A percentile compares a stretch with the other conserved stretches of the same genome.
These are phyloP conservation scores for Crithidia mellificae DNA, from an alignment of 208 protist species.

Conservation along the genomic window DNA sequence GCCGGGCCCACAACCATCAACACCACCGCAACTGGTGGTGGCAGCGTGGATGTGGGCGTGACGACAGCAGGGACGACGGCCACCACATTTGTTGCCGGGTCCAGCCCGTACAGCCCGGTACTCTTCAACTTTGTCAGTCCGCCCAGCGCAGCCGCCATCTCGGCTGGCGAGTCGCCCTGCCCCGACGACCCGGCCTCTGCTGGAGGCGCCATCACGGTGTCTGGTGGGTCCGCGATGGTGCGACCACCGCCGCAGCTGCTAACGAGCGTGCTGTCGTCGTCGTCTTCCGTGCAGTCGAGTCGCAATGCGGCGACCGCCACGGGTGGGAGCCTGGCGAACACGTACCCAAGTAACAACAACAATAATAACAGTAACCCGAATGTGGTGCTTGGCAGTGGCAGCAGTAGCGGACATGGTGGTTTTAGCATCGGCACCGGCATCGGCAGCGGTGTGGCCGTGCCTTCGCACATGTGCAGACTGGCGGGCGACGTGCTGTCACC, in stretches of 20 bases:
- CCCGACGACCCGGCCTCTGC: too few species aligned
- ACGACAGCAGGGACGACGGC: too few species aligned
- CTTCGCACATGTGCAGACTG: neutral
- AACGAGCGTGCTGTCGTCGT: neutral
- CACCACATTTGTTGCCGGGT: neutral
- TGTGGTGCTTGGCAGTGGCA: neutral
- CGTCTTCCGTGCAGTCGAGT: neutral
- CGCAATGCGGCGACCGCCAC: neutral
- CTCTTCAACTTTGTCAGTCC: constrained; percentile 12
- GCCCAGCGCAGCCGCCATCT: constrained; percentile 4
- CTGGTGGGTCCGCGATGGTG: neutral
- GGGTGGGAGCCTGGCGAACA: neutral
- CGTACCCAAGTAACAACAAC: neutral
- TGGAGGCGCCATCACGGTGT: too few species aligned
- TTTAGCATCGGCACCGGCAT: too few species aligned
- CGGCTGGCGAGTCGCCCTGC: constrained; percentile 2
- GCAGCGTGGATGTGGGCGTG: too few species aligned
- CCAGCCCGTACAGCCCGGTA: constrained; percentile 3
- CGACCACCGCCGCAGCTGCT: constrained; percentile 12
- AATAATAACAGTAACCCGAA: too few species aligned
- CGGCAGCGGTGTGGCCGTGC: neutral
- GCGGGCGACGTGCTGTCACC: constrained; percentile 12
- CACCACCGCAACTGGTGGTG: too few species aligned
- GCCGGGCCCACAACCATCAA: too few species aligned
- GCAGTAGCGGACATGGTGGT: neutral